Conservation (phyloP, 345 rosid species). For the Gossypium australe region DNA sequence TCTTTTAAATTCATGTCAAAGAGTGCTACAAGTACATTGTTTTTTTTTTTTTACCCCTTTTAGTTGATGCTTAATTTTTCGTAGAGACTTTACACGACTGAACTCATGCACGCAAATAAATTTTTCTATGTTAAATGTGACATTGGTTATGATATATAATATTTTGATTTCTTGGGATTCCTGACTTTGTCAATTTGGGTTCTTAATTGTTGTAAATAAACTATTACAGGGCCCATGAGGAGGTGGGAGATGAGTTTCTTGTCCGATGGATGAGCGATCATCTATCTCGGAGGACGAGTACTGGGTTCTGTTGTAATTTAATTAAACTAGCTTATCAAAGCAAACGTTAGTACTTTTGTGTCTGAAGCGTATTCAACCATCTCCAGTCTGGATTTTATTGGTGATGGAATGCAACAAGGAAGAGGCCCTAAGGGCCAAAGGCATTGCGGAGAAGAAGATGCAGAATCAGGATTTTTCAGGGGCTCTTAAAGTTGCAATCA, state of each 20-base stretch:
- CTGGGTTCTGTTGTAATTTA: background rate
- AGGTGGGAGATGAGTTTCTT: background rate
- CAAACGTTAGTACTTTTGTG: background rate
- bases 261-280: background rate
- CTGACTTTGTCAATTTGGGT: background rate
- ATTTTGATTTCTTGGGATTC: background rate
- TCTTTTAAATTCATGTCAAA: background rate
- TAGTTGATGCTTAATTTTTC: too few relatives aligned
- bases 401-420: conserved; percentile 83
- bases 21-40: background rate
- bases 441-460: conserved; percentile 61
- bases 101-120: background rate
- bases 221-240: background rate
- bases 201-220: conserved; percentile 7
- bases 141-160: background rate
- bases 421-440: conserved; percentile 83
- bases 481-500: conserved; percentile 48
- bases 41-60: too few relatives aligned
- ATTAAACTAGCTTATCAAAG: background rate
- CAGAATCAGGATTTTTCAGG: conserved; percentile 44
- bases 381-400: background rate
- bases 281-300: background rate
- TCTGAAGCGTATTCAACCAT: background rate
- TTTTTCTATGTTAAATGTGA: background rate
- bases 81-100: background rate